Conservation (phyloP, 2,329 filamentous ascomycete genomes). For the Claviceps digitariae region DNA sequence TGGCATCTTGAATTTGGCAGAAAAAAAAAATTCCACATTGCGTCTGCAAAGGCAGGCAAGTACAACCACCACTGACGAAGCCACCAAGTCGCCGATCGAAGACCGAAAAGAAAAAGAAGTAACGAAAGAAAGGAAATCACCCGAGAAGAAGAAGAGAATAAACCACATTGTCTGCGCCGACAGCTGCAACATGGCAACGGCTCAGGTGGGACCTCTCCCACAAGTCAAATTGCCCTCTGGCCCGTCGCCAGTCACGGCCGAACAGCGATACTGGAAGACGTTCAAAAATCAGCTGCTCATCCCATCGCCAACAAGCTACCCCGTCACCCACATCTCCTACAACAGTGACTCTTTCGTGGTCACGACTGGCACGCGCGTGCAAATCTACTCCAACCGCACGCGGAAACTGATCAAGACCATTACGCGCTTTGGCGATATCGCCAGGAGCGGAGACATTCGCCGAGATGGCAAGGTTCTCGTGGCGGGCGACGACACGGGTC, state of each 20-base stretch:
- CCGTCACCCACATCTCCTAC: conserved; percentile 81
- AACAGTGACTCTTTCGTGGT: conserved; percentile 71
- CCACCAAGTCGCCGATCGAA: neutral
- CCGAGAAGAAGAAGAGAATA: no score
- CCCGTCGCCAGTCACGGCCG: conserved; percentile 70
- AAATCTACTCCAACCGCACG: conserved; percentile 86
- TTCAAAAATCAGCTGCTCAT: conserved; percentile 88
- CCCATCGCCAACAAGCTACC: conserved; percentile 78
- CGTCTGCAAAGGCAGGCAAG: neutral
- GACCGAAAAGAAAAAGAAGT: neutral
- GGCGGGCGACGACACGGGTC: conserved; percentile 81
- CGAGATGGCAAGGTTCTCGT: conserved; percentile 80
- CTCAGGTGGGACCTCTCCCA: conserved; percentile 67
- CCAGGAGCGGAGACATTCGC: conserved; percentile 77
- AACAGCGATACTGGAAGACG: conserved; percentile 91
- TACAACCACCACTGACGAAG: neutral
- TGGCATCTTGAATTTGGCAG: conserved; percentile 14
- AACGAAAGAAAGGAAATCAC: neutral
- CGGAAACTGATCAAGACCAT: conserved; percentile 90
- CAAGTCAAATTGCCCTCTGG: conserved; percentile 73
- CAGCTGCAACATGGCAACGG: conserved; percentile 32
- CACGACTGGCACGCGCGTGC: conserved; percentile 85
- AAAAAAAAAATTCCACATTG: conserved; percentile 18
- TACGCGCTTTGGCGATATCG: conserved; percentile 82
- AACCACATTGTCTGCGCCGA: neutral